These are phyloP conservation scores for Pyrus betulifolia DNA, from an alignment of 306 rosid species.

Conservation along the genomic window DNA sequence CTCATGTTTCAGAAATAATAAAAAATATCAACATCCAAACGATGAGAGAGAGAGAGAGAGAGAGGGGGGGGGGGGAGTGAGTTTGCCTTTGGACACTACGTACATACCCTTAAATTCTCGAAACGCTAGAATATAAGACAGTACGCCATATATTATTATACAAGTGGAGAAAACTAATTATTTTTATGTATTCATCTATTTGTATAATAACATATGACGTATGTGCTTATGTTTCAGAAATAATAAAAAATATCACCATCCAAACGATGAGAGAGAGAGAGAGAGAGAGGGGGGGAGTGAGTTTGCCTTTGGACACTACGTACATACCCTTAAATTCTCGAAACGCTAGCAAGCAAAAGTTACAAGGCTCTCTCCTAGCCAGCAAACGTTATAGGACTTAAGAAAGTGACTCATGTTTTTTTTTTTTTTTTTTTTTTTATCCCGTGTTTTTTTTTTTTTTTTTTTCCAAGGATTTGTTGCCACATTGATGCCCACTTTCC, in stretches of 20 bases:
- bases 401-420: slow-evolving; percentile 8
- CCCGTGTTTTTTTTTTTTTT: not conserved
- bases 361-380: not conserved
- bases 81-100: slow-evolving; percentile 10
- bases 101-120: slow-evolving; percentile 24
- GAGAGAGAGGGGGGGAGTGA: not conserved
- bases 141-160: too few species aligned
- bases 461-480: not conserved
- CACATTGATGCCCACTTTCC: not conserved
- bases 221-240: too few species aligned
- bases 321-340: slow-evolving; percentile 24
- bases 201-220: too few species aligned
- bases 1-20: too few species aligned
- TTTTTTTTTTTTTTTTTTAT: not conserved
- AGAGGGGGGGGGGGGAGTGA: not conserved
- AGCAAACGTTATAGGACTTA: not conserved
- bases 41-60: not conserved
- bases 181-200: too few species aligned
- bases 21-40: not conserved
- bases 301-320: slow-evolving; percentile 10
- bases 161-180: too few species aligned
- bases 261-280: not conserved
- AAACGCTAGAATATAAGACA: not conserved
- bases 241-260: too few species aligned
- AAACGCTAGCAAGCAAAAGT: slow-evolving; percentile 1